Percentiles rank a stretch among this genome's conserved stretches.
These are phyloP conservation scores for Mycena latifolia DNA, from an alignment of 768 basidiomycete species.

Conservation along the genomic window DNA sequence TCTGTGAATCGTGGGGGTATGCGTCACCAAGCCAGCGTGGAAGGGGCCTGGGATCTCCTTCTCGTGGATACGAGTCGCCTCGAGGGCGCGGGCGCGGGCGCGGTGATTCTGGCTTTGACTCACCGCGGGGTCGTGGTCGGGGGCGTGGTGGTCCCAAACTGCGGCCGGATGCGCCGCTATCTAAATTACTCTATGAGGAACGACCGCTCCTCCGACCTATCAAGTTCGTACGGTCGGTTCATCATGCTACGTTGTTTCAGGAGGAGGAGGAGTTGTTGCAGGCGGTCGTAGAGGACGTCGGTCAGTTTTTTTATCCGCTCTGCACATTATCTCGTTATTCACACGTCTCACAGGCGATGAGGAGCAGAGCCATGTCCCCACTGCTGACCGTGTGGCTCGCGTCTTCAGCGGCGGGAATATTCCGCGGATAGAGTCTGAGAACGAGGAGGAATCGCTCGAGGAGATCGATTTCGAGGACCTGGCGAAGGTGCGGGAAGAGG, in stretches of 20 bases:
- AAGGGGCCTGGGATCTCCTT: slow-evolving; percentile 27
- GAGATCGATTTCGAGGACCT: slow-evolving; percentile 79
- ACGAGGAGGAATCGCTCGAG: slow-evolving; percentile 58
- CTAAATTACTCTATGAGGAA: slow-evolving; percentile 65
- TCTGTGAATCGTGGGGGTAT: slow-evolving; percentile 34
- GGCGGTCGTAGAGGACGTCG: slow-evolving; percentile 62
- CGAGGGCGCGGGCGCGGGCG: slow-evolving; percentile 33
- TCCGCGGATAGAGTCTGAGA: slow-evolving; percentile 40
- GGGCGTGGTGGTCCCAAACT: slow-evolving; percentile 48
- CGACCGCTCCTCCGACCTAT: slow-evolving; percentile 77
- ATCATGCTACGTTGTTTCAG: slow-evolving; percentile 64
- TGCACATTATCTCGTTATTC: slow-evolving; percentile 14
- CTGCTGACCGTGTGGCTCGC: slow-evolving; percentile 73
- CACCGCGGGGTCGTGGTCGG: slow-evolving; percentile 35
- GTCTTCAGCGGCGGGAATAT: slow-evolving; percentile 64
- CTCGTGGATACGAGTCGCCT: slow-evolving; percentile 38
- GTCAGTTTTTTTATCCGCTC: slow-evolving; percentile 51
- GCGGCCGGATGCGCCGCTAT: slow-evolving; percentile 62
- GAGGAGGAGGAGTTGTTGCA: slow-evolving; percentile 74
- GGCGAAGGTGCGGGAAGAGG: slow-evolving; percentile 56
- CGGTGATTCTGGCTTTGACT: slow-evolving; percentile 18
- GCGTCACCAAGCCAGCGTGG: slow-evolving; percentile 35
- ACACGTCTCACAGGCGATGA: slow-evolving; percentile 53
- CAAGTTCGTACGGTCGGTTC: slow-evolving; percentile 72
- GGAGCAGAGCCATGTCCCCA: slow-evolving; percentile 71